Evolutionary conservation across 2,329 filamentous ascomycete species (phyloP), one percentile per base, ranked within the genome.

Genomic region (Colletotrichum lentis): DNA sequence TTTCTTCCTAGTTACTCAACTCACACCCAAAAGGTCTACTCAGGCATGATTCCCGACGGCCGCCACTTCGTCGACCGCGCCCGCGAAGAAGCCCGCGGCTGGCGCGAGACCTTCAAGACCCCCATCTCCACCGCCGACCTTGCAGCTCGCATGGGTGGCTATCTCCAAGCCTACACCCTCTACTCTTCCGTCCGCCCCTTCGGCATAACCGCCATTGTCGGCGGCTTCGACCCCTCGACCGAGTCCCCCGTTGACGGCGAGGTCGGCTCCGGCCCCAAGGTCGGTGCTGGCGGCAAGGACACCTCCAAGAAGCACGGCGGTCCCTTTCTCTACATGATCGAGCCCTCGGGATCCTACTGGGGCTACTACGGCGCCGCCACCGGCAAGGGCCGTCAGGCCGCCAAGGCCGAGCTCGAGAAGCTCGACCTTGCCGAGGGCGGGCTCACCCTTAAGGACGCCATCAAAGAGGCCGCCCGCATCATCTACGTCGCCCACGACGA

Each of bases 391-490:
- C 88, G 96, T 74, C 96, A 99, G 83, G 91, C 94, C 61, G 96
- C 96, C 77, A 99, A 99, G 86, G 94, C 95, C 10, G 96, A 99
- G 84, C 88, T 99, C 70, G 96, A 99, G 87, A 99, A 99, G 87
- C 86, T 99, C 67, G 93, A 98, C 79, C 88, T 99, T 67, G 85
- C 89, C 62, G 90, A 90, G 12, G 91, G 89, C 63, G 90, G 86
- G 57, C 86, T 98, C 62, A 92, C 90, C 70, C 84, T 99, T 68
- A 84, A 91, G 76, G 90, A 98, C 77, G 96, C 91, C 58, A 93
- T 99, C 76, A 97, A 97, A 85, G 92, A 98, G 84, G 96, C 96
- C 41, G 96, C 96, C 64, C 86, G 94, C 70, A 99, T 99, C 81
- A 98, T 99, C 81, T 96, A 97, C 79, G 89, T 97, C 69, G 94